Percentiles rank a stretch among this genome's conserved stretches.
These are phyloP conservation scores for Sugiyamaella neomexicana DNA, from an alignment of 1,139 yeast genomes.

Conservation along the genomic window DNA sequence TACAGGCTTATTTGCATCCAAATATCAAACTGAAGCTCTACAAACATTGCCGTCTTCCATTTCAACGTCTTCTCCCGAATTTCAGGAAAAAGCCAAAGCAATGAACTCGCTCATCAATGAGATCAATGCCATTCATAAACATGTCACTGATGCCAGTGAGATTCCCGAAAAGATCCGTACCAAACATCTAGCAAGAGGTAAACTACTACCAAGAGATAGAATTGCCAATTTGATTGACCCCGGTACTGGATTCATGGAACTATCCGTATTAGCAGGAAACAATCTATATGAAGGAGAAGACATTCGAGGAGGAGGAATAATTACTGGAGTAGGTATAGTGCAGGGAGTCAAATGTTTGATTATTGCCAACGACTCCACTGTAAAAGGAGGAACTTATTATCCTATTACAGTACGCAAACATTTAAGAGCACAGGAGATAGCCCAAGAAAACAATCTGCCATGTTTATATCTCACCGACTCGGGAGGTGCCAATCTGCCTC, in stretches of 20 bases:
- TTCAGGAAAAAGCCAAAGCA: slow-evolving; percentile 30
- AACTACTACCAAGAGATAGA: slow-evolving; percentile 40
- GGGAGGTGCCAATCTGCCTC: slow-evolving; percentile 43
- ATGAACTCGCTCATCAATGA: slow-evolving; percentile 30
- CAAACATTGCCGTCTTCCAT: slow-evolving; percentile 33
- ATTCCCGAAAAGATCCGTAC: slow-evolving; percentile 41
- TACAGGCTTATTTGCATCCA: slow-evolving; percentile 23
- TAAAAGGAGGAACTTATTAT: slow-evolving; percentile 42
- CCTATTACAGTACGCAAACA: slow-evolving; percentile 43
- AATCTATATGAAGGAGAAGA: slow-evolving; percentile 39
- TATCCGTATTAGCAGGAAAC: slow-evolving; percentile 38
- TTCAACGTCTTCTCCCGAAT: slow-evolving; percentile 35
- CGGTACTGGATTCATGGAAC: slow-evolving; percentile 39
- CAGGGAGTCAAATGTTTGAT: slow-evolving; percentile 38
- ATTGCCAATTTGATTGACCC: slow-evolving; percentile 39
- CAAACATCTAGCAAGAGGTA: slow-evolving; percentile 40
- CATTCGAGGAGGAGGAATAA: slow-evolving; percentile 41
- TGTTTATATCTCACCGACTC: slow-evolving; percentile 40
- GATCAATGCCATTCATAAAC: slow-evolving; percentile 29
- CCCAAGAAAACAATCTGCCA: slow-evolving; percentile 39
- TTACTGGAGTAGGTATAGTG: slow-evolving; percentile 41
- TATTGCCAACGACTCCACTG: slow-evolving; percentile 41
- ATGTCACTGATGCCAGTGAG: slow-evolving; percentile 28
- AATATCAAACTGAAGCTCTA: slow-evolving; percentile 23
- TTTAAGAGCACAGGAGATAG: slow-evolving; percentile 41